phyloP scores from a whole-genome alignment of 129 eudicot genomes.

The Artemisia argyi region DNA sequence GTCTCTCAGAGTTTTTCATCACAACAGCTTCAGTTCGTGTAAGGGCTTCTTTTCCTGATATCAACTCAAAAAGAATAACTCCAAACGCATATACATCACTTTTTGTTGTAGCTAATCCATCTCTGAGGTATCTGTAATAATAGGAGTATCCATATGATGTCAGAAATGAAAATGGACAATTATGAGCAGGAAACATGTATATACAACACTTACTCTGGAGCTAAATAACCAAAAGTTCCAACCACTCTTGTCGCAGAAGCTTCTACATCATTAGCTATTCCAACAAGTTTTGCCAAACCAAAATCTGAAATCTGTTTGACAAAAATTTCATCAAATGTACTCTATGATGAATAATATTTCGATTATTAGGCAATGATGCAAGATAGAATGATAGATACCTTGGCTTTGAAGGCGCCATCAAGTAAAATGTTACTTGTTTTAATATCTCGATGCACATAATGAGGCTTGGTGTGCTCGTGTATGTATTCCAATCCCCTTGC shows the following conservation, averaged over 20 bases:
- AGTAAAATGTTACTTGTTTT: slow-evolving; percentile 91
- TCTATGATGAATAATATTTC: not conserved
- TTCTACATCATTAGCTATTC: slow-evolving; percentile 68
- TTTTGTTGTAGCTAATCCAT: slow-evolving; percentile 76
- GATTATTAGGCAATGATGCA: not conserved
- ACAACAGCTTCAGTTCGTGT: slow-evolving; percentile 62
- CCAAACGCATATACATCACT: slow-evolving; percentile 98
- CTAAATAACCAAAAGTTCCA: slow-evolving; percentile 94
- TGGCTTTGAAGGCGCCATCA: slow-evolving; percentile 85
- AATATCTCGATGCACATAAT: slow-evolving; percentile 94
- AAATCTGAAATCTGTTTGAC: slow-evolving; percentile 79
- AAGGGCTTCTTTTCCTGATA: slow-evolving; percentile 91
- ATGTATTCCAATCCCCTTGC: slow-evolving; percentile 96
- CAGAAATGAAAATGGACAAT: not conserved
- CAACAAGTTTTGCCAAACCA: slow-evolving; percentile 94
- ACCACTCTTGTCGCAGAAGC: slow-evolving; percentile 87
- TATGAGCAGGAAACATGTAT: not conserved
- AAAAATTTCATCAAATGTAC: slow-evolving; percentile 14
- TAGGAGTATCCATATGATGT: not conserved
- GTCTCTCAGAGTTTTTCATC: slow-evolving; percentile 59
- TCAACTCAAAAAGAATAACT: slow-evolving; percentile 80
- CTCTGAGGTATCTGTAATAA: slow-evolving; percentile 69
- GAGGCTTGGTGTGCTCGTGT: slow-evolving; percentile 96
- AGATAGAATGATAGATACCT: slow-evolving; percentile 44
- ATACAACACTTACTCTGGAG: slow-evolving; percentile 84